A percentile compares a stretch with the other conserved stretches of the same genome.
Conservation (phyloP, 2,329 filamentous ascomycete species). For the Colletotrichum salicis region DNA sequence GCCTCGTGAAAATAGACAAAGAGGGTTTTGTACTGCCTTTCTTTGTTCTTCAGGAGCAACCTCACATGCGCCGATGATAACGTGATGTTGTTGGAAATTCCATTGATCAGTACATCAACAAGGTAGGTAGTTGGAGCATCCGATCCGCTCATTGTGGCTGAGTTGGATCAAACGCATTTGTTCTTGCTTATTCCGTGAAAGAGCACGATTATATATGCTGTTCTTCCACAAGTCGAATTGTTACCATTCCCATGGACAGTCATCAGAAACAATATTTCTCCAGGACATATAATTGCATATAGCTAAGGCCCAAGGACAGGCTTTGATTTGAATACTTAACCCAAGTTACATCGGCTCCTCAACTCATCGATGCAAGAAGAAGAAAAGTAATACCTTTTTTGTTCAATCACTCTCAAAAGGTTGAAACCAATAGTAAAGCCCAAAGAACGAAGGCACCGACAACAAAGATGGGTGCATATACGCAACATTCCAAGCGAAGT, state of each 20-base stretch:
- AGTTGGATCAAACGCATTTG: background rate
- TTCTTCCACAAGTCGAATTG: background rate
- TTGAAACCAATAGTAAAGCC: background rate
- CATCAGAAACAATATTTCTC: background rate
- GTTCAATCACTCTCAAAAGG: background rate
- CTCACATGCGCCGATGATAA: background rate
- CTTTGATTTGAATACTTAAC: background rate
- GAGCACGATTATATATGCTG: background rate
- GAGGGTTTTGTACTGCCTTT: background rate
- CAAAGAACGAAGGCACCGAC: background rate
- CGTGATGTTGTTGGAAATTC: background rate
- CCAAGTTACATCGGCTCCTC: background rate
- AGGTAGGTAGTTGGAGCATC: background rate
- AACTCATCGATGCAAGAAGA: background rate
- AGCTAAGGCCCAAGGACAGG: too few relatives aligned
- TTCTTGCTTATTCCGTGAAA: background rate
- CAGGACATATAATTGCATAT: too few relatives aligned
- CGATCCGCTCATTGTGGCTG: background rate
- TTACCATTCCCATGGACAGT: background rate
- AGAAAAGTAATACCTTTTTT: background rate
- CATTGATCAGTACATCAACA: background rate
- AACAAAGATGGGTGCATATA: background rate
- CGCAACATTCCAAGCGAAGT: background rate
- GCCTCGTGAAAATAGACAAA: too few relatives aligned
- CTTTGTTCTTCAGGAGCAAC: background rate